A percentile compares a stretch with the other conserved stretches of the same genome.
These are phyloP conservation scores for Inonotus hispidus DNA, from an alignment of 1,284 basidiomycete species.

Conservation along the genomic window DNA sequence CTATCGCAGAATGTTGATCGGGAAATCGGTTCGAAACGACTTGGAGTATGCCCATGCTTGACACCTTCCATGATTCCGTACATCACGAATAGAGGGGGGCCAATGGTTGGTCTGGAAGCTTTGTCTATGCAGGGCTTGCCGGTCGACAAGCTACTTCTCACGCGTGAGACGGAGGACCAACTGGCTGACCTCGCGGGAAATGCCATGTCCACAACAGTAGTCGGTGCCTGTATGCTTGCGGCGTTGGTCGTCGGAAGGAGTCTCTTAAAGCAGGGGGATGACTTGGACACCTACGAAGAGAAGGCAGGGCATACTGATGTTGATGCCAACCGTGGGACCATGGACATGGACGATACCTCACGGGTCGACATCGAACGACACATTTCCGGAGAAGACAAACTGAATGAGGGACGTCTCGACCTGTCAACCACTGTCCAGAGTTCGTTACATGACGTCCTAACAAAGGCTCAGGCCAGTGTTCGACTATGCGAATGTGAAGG, in stretches of 20 bases:
- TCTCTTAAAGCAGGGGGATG: conserved; percentile 59
- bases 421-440: conserved; percentile 50
- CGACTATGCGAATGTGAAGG: conserved; percentile 90
- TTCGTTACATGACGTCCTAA: conserved; percentile 55
- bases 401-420: conserved; percentile 61
- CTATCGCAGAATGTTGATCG: conserved; percentile 96
- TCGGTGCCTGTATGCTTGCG: conserved; percentile 84
- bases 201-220: conserved; percentile 96
- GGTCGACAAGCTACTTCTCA: conserved; percentile 85
- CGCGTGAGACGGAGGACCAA: conserved; percentile 90
- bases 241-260: conserved; percentile 68
- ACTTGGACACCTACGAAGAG: conserved; percentile 56
- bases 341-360: conserved; percentile 41
- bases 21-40: conserved; percentile 73
- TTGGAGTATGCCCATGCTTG: conserved; percentile 86
- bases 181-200: conserved; percentile 93
- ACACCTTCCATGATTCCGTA: conserved; percentile 97
- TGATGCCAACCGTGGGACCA: conserved; percentile 35
- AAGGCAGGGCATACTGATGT: conserved; percentile 39
- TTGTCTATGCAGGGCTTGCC: conserved; percentile 92
- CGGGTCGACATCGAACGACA: conserved; percentile 38
- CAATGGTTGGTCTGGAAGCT: conserved; percentile 90
- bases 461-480: conserved; percentile 62
- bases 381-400: conserved; percentile 67
- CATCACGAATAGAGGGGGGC: conserved; percentile 94